Percentiles rank a stretch among this genome's conserved stretches.
phyloP scores from a whole-genome alignment of 2,329 filamentous ascomycete genomes.

The Cercospora sesami region DNA sequence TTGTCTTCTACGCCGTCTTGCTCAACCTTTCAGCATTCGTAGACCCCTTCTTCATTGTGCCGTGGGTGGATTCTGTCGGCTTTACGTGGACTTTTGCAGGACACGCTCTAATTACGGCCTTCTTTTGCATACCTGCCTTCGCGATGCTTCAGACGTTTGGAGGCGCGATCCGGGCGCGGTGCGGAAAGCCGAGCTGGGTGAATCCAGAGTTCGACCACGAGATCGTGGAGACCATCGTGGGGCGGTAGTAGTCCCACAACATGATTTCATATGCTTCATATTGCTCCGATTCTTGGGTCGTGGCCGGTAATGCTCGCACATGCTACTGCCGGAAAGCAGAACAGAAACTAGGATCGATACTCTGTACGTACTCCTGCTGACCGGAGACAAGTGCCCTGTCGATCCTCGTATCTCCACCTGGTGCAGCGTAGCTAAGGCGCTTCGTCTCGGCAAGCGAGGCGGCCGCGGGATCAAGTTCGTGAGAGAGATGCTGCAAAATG shows the following conservation, averaged over 20 bases:
- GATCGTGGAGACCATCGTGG: slow-evolving; percentile 6
- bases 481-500: no score
- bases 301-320: neutral
- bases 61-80: slow-evolving; percentile 22
- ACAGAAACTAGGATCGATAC: no score
- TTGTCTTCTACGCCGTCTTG: slow-evolving; percentile 26
- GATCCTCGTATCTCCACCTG: no score
- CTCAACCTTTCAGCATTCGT: slow-evolving; percentile 25
- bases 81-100: slow-evolving; percentile 26
- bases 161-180: slow-evolving; percentile 14
- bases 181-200: slow-evolving; percentile 21
- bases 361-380: no score
- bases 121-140: slow-evolving; percentile 24
- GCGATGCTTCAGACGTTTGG: slow-evolving; percentile 22
- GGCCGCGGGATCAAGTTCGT: no score
- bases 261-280: neutral
- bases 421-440: no score
- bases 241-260: neutral
- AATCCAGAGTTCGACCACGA: slow-evolving; percentile 25
- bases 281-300: neutral
- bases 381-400: no score
- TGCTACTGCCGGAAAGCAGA: no score
- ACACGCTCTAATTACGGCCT: slow-evolving; percentile 23
- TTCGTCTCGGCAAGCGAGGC: no score
- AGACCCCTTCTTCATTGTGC: slow-evolving; percentile 26